Evolutionary conservation across 2,329 filamentous ascomycete genomes (phyloP).

Genomic region (Cladophialophora carrionii): DNA sequence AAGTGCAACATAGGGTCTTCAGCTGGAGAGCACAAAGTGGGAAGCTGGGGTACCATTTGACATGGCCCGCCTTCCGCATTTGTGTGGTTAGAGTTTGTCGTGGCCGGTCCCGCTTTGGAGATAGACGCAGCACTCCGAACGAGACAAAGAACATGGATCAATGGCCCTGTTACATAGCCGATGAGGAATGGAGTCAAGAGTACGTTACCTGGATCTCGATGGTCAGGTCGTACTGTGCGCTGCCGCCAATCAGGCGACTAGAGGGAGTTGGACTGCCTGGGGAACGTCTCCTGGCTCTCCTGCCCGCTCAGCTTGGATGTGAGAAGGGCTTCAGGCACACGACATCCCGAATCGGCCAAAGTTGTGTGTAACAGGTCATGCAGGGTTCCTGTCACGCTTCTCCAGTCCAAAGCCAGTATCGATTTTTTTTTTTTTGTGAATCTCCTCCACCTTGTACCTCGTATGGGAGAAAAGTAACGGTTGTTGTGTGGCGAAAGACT

Average conservation of each 20-base stretch:
- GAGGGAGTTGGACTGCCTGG: not conserved
- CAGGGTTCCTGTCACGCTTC: not conserved
- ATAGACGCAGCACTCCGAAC: not conserved
- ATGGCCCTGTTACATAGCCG: not conserved
- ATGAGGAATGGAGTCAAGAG: not conserved
- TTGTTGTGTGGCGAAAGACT: not conserved
- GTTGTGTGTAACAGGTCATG: not conserved
- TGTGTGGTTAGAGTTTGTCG: not conserved
- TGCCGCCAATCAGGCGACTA: no score
- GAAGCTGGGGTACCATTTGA: not conserved
- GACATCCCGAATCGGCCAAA: not conserved
- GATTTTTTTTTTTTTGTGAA: not conserved
- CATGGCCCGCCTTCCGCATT: not conserved
- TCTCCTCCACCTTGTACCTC: not conserved
- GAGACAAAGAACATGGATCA: not conserved
- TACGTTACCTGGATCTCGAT: not conserved
- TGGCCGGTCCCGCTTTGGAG: not conserved
- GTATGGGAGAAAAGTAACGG: not conserved
- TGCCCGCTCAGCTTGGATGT: not conserved
- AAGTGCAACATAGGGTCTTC: not conserved
- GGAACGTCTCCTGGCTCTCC: not conserved
- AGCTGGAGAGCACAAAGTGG: not conserved
- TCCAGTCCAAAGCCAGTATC: not conserved
- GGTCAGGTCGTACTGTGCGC: slow-evolving; percentile 4
- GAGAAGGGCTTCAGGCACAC: not conserved